Evolutionary conservation across 164 flowering plant species (phyloP), one percentile per base, ranked within the genome.

Genomic region (Sedum album): DNA sequence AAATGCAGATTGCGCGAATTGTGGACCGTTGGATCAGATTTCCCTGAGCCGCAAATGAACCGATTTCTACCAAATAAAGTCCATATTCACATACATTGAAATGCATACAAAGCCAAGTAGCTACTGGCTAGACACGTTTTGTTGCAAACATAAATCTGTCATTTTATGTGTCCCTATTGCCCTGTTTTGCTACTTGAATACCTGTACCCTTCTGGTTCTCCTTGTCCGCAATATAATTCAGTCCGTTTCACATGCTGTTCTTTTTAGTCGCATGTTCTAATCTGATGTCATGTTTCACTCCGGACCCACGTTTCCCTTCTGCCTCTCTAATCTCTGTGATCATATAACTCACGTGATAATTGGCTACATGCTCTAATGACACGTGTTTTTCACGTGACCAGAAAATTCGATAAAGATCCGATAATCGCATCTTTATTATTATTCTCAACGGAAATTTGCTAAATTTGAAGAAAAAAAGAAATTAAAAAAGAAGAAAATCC

Each of bases 311-410:
- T 28, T 57, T 4, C 7, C 38, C 38, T 3, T 35, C 38, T 7
- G n/a, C n/a, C n/a, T n/a, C n/a, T n/a, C n/a, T n/a, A n/a, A n/a
- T n/a, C n/a, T n/a, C n/a, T n/a, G n/a, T n/a, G n/a, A n/a, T n/a
- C n/a, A n/a, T n/a, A n/a, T n/a, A n/a, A n/a, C 2, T 55, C 60
- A 55, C 60, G 31, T 55, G 60, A 55, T 31, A 20, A n/a, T n/a
- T n/a, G n/a, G n/a, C n/a, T n/a, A n/a, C n/a, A n/a, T n/a, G n/a
- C n/a, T n/a, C n/a, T n/a, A n/a, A n/a, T n/a, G n/a, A n/a, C n/a
- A n/a, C n/a, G n/a, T n/a, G n/a, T n/a, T n/a, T 51, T 26, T 51
- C 57, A 51, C 57, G 57, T 51, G 57, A 51, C 57, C 48, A 44
- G 15, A 17, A 44, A 44, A 14, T 44, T 3, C 20, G 2, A 44